These are phyloP conservation scores for Verruconis gallopava DNA, from an alignment of 2,329 filamentous ascomycete species.

Conservation along the genomic window DNA sequence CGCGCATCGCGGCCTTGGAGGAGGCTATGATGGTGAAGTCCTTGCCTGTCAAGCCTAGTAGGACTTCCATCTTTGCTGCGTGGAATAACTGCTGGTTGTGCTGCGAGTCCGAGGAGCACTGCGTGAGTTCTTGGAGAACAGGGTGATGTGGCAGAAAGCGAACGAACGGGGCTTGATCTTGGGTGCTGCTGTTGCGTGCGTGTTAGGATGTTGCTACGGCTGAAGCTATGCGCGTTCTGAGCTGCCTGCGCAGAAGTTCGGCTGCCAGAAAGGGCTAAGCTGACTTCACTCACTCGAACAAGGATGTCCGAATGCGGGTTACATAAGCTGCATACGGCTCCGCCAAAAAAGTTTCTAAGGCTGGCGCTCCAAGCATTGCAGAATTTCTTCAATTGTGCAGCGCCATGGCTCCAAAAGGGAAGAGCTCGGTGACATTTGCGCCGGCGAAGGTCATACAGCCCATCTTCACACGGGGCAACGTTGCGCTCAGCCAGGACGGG, in stretches of 20 bases:
- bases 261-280: too few relatives aligned
- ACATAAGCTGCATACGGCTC: neutral
- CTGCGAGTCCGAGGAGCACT: too few relatives aligned
- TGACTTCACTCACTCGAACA: too few relatives aligned
- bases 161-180: too few relatives aligned
- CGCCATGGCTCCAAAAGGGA: constrained; percentile 2
- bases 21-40: constrained; percentile 97
- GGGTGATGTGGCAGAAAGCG: too few relatives aligned
- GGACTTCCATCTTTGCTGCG: constrained; percentile 65
- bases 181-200: too few relatives aligned
- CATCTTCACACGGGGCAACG: constrained; percentile 83
- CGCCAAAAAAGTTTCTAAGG: neutral
- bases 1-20: constrained; percentile 96
- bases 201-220: too few relatives aligned
- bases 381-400: neutral
- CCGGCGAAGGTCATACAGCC: constrained; percentile 72
- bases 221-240: too few relatives aligned
- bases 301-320: neutral
- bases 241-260: too few relatives aligned
- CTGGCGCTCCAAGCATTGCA: neutral
- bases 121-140: too few relatives aligned
- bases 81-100: too few relatives aligned
- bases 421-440: constrained; percentile 77
- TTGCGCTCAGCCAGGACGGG: constrained; percentile 70
- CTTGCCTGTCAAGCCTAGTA: constrained; percentile 96